Base-by-base conservation (phyloP, 305 asterid species). In the Fraxinus floribunda region DNA sequence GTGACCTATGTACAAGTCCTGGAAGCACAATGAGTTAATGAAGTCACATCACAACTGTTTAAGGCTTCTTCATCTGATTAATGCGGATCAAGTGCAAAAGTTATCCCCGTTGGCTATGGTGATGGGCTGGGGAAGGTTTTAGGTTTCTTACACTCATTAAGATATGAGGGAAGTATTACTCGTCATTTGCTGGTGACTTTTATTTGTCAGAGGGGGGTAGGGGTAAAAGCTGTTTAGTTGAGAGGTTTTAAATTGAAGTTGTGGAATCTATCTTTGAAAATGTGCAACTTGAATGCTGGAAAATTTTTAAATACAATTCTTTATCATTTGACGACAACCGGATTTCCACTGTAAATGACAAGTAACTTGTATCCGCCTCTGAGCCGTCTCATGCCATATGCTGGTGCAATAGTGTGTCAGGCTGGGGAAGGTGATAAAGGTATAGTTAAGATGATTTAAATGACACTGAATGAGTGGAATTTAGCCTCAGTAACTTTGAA, bases 371-470 rank as follows among this genome's bases (percentile, higher is more conserved):
- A 72, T 34, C 5, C 0, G 39, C 39, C 20, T 72, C 49, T 72
- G 76, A 72, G 76, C 76, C 38, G 29, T 71, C 64, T 39, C 60
- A 52, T 78, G 79, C 72, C 81, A 75, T 75, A 66, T 64, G 39
- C 80, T 83, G 83, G 77, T 74, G 76, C 72, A 62, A 44, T 75
- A 46, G 79, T 78, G 49, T 76, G 77, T 72, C 60, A 71, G 46
- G 66, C 70, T 75, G 49, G 55, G 80, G 76, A 30, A 74, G 34
- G 64, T 52, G 44, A 78, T 57, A 82, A 36, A 72, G 16, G 30
- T 70, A 7, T 70, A 76, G 46, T 78, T 83, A 22, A 66, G 87
- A 74, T 70, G 77, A 70, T 29, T 7, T 70, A 29, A 24, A 75
- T 30, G 38, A 11, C 15, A 46, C 35, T 24, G 78, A 39, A 55